Evolutionary conservation across 371 early-diverging fungal species (phyloP), one percentile per base, ranked within the genome.

Genomic region (Rhizopus stolonifer): DNA sequence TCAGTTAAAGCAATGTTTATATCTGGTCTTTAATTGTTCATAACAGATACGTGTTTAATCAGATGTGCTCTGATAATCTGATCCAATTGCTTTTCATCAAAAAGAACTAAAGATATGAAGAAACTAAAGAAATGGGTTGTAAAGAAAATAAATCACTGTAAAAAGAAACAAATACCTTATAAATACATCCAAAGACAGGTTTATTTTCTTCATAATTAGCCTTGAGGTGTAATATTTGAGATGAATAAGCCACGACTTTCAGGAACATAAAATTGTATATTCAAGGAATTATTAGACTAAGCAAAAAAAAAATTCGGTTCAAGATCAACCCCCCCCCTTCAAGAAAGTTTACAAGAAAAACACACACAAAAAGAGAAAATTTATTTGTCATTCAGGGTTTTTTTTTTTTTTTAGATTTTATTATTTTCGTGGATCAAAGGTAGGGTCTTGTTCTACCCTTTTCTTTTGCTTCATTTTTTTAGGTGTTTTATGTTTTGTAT

Each of bases 181-280:
- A 81, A 18, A 91, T 36, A 38, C 86, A 77, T 44, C 84, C 72
- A 66, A 83, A 91, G 14, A 92, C 87, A n/a, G 89, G 85, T 54
- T 82, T 73, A 50, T 92, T 90, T 68, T 92, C 93, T 49, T 82
- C 79, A 64, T 69, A 90, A 63, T 94, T 92, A 22, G 70, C 70
- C 69, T 88, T 82, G 40, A 94, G 64, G 15, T 93, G 94, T 51
- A 94, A 56, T 1, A 80, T 79, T 18, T 69, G 63, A 18, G 14
- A 79, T 85, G 8, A 90, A 90, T 11, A 94, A n/a, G n/a, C n/a
- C n/a, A n/a, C n/a, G n/a, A n/a, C n/a, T n/a, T n/a, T n/a, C n/a
- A n/a, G n/a, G n/a, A n/a, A n/a, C n/a, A n/a, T n/a, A n/a, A n/a
- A n/a, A n/a, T n/a, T n/a, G n/a, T 42, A 66, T 67, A 21, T 63